A percentile compares a stretch with the other conserved stretches of the same genome.
These are phyloP conservation scores for Globisporangium abappressorium DNA, from an alignment of 352 stramenopile genomes.

Conservation along the genomic window DNA sequence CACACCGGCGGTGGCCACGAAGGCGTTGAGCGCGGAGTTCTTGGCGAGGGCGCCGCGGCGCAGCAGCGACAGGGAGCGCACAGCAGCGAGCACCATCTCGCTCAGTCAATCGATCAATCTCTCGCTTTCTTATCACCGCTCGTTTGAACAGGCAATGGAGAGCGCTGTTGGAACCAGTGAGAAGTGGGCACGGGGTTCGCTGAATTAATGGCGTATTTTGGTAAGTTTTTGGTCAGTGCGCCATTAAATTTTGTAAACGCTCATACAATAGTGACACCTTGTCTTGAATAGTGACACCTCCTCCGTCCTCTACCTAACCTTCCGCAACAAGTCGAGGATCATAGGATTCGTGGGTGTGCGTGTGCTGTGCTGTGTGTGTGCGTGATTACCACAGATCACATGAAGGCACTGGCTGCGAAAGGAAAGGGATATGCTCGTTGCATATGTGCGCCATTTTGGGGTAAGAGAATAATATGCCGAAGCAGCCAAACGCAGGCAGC, in stretches of 20 bases:
- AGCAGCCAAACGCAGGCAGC: background rate
- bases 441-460: background rate
- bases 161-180: conserved; percentile 5
- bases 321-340: too few species aligned
- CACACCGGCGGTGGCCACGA: conserved; percentile 2
- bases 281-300: too few species aligned
- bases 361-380: too few species aligned
- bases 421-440: too few species aligned
- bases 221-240: background rate
- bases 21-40: background rate
- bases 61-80: conserved; percentile 18
- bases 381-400: too few species aligned
- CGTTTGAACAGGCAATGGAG: conserved; percentile 1
- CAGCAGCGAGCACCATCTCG: conserved; percentile 18
- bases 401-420: too few species aligned
- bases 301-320: too few species aligned
- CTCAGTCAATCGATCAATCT: background rate
- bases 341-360: too few species aligned
- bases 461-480: background rate
- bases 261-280: too few species aligned
- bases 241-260: too few species aligned
- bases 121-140: conserved; percentile 10
- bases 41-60: conserved; percentile 10
- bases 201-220: background rate
- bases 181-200: background rate